phyloP scores from a whole-genome alignment of 805 yeast genomes.

The Ogataea neopini region DNA sequence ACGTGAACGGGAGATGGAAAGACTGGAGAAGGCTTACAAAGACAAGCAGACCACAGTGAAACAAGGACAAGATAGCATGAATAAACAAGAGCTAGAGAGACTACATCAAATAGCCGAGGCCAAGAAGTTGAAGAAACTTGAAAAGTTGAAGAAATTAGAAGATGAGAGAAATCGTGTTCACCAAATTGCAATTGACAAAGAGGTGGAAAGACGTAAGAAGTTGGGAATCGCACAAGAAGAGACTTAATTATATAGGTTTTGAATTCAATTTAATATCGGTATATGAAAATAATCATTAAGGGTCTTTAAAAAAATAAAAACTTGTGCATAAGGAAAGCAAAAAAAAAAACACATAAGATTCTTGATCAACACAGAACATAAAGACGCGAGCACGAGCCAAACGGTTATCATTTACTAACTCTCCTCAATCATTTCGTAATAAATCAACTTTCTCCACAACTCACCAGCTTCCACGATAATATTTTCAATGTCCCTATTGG shows the following conservation, averaged over 20 bases:
- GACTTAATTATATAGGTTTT: background rate
- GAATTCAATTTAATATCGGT: too few relatives aligned
- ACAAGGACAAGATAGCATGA: constrained; percentile 17
- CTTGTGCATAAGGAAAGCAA: background rate
- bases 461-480: constrained; percentile 80
- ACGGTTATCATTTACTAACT: constrained; percentile 6
- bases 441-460: constrained; percentile 82
- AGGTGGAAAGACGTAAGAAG: constrained; percentile 30
- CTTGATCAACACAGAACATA: background rate
- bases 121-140: constrained; percentile 26
- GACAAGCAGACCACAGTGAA: constrained; percentile 20
- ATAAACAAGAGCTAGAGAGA: constrained; percentile 33
- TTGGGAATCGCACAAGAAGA: constrained; percentile 11
- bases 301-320: background rate
- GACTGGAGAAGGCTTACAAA: constrained; percentile 25
- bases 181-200: constrained; percentile 32
- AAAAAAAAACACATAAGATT: background rate
- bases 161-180: constrained; percentile 23
- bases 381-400: too few relatives aligned
- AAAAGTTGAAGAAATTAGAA: constrained; percentile 20
- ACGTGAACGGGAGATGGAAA: constrained; percentile 29
- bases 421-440: constrained; percentile 55
- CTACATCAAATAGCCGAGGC: constrained; percentile 32
- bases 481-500: constrained; percentile 62
- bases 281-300: constrained; percentile 1